Percentiles rank a stretch among this genome's conserved stretches.
phyloP scores from a whole-genome alignment of 768 basidiomycete genomes.

The Clavaria fumosa region DNA sequence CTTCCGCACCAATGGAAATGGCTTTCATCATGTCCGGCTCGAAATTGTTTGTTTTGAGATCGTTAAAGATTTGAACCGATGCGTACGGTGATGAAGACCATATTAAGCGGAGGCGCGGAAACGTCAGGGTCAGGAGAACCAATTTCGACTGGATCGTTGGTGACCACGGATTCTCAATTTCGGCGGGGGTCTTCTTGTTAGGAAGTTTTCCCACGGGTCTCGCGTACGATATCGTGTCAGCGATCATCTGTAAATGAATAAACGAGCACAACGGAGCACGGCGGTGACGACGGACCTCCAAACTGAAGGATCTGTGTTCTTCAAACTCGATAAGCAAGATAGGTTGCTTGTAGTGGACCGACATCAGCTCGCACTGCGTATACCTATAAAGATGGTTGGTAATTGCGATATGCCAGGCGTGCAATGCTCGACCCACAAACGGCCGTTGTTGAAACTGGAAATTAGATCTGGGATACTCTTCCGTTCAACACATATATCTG shows the following conservation, averaged over 20 bases:
- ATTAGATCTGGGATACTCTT: slow-evolving; percentile 90
- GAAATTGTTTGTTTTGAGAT: slow-evolving; percentile 63
- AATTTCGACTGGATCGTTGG: slow-evolving; percentile 80
- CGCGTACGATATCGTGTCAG: slow-evolving; percentile 51
- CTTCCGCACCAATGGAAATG: slow-evolving; percentile 67
- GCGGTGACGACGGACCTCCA: slow-evolving; percentile 40
- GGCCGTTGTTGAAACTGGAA: slow-evolving; percentile 86
- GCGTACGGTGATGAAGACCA: slow-evolving; percentile 96
- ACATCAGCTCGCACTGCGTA: slow-evolving; percentile 96
- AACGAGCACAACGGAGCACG: background rate
- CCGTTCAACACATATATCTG: slow-evolving; percentile 90
- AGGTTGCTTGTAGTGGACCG: slow-evolving; percentile 87
- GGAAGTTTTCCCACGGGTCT: slow-evolving; percentile 47
- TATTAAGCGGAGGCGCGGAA: slow-evolving; percentile 85
- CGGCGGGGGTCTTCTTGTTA: slow-evolving; percentile 29
- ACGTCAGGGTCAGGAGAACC: slow-evolving; percentile 74
- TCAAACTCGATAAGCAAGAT: slow-evolving; percentile 94
- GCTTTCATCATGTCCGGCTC: slow-evolving; percentile 76
- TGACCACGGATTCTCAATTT: slow-evolving; percentile 22
- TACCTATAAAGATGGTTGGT: slow-evolving; percentile 36
- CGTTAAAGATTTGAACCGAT: slow-evolving; percentile 82
- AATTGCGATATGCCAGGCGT: background rate
- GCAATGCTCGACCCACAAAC: slow-evolving; percentile 48
- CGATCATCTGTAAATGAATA: slow-evolving; percentile 29
- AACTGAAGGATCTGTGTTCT: slow-evolving; percentile 87